Conservation (phyloP, 768 basidiomycete species). For the Suillus variegatus region DNA sequence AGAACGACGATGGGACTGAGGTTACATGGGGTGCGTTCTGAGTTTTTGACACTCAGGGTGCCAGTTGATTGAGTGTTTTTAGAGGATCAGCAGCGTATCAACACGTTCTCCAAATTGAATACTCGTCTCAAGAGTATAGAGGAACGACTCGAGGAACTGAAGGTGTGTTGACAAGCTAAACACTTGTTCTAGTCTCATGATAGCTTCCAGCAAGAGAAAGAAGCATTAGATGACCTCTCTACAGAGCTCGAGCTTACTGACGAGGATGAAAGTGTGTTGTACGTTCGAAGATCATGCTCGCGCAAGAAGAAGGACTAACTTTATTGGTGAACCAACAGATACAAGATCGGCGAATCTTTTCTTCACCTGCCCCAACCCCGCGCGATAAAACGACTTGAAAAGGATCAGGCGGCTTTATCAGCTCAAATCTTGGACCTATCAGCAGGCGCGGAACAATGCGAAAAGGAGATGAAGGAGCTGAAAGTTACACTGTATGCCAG, state of each 20-base stretch:
- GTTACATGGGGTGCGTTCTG: conserved; percentile 77
- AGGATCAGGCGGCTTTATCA: conserved; percentile 63
- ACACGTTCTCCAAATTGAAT: conserved; percentile 89
- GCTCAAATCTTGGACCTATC: conserved; percentile 53
- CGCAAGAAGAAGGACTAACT: conserved; percentile 3
- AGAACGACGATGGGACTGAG: conserved; percentile 70
- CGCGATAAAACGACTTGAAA: conserved; percentile 72
- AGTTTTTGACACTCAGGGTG: neutral
- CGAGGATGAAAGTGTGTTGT: conserved; percentile 81
- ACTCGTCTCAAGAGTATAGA: conserved; percentile 71
- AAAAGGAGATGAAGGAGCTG: conserved; percentile 75
- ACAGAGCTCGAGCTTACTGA: conserved; percentile 89
- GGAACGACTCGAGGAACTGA: conserved; percentile 69
- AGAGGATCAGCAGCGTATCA: conserved; percentile 92
- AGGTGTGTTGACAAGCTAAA: conserved; percentile 46
- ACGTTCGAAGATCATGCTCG: conserved; percentile 26
- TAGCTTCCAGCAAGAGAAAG: conserved; percentile 82
- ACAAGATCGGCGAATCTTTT: conserved; percentile 89
- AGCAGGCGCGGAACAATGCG: conserved; percentile 60
- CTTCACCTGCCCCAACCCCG: conserved; percentile 70
- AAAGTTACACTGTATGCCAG: conserved; percentile 85
- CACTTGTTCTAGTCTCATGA: neutral
- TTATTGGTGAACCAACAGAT: conserved; percentile 45
- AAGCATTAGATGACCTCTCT: conserved; percentile 86
- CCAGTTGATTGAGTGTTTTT: conserved; percentile 6